Evolutionary conservation across 1,284 basidiomycete genomes (phyloP).

Genomic region (Apiotrichum domesticum): DNA sequence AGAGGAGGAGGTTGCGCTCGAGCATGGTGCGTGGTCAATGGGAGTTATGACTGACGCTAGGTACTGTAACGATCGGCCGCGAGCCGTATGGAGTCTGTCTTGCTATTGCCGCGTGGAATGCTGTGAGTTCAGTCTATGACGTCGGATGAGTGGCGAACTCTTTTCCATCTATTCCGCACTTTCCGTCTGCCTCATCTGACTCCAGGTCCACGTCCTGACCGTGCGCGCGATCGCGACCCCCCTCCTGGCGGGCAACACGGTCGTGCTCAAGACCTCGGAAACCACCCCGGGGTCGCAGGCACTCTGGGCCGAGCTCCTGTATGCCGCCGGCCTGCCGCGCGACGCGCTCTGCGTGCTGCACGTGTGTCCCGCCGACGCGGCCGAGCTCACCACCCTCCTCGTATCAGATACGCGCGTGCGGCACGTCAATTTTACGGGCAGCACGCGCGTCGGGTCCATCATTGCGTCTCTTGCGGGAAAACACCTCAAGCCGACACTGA

Average conservation of each 20-base stretch:
- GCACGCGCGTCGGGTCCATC: constrained; percentile 45
- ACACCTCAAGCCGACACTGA: constrained; percentile 45
- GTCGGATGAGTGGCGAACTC: too few relatives aligned
- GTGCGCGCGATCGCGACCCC: constrained; percentile 53
- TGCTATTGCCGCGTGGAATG: constrained; percentile 26
- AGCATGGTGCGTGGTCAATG: too few relatives aligned
- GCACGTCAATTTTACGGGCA: constrained; percentile 49
- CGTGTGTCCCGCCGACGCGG: constrained; percentile 50
- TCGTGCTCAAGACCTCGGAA: constrained; percentile 59
- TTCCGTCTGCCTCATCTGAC: neutral
- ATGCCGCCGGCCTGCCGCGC: constrained; percentile 55
- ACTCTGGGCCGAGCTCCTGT: constrained; percentile 49
- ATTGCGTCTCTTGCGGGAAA: constrained; percentile 42
- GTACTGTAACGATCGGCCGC: constrained; percentile 6
- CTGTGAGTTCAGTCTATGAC: constrained; percentile 8
- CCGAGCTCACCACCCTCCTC: constrained; percentile 51
- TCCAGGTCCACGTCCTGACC: constrained; percentile 13
- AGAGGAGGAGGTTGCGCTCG: neutral
- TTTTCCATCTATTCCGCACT: too few relatives aligned
- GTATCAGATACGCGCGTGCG: constrained; percentile 54
- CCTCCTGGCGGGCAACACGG: constrained; percentile 60
- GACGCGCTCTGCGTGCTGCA: constrained; percentile 59
- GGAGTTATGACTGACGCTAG: neutral
- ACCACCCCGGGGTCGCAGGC: constrained; percentile 53
- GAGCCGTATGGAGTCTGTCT: constrained; percentile 28